phyloP scores from a whole-genome alignment of 2,329 filamentous ascomycete genomes.

The Aspergillus arachidicola region DNA sequence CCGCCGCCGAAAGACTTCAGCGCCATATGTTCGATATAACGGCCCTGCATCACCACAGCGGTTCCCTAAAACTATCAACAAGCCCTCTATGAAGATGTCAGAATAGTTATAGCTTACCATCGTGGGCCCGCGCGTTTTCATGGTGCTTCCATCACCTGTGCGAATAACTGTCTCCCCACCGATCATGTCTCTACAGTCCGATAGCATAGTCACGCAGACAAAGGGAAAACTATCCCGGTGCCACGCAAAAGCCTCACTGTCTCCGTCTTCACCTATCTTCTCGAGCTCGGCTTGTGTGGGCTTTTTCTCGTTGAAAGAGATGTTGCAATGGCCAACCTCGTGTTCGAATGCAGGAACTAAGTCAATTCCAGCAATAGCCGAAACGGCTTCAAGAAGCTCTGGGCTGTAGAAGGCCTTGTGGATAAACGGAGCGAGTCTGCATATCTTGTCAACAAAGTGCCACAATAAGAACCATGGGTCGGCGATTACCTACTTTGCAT shows the following conservation, averaged over 20 bases:
- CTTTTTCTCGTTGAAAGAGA: background rate
- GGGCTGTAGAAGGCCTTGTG: background rate
- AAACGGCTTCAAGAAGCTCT: background rate
- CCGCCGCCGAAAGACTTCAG: constrained; percentile 2
- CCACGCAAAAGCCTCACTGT: constrained; percentile 41
- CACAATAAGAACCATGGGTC: background rate
- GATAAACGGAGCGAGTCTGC: background rate
- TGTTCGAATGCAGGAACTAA: background rate
- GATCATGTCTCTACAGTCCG: constrained; percentile 62
- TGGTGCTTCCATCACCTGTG: constrained; percentile 17
- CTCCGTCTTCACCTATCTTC: background rate
- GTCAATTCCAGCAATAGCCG: background rate
- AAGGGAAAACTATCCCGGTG: constrained; percentile 62
- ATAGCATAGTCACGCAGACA: constrained; percentile 66
- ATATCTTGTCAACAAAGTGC: background rate
- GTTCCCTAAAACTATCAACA: background rate
- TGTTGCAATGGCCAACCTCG: constrained; percentile 1
- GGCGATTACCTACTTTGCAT: background rate
- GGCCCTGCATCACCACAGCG: constrained; percentile 7
- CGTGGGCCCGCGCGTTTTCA: background rate
- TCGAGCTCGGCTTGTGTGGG: background rate
- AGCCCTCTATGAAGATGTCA: background rate
- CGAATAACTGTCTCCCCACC: constrained; percentile 56
- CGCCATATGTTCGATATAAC: constrained; percentile 6
- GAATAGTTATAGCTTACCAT: constrained; percentile 11